These are phyloP conservation scores for Paraleonurus japonicus DNA, from an alignment of 257 asterid species.

Conservation along the genomic window DNA sequence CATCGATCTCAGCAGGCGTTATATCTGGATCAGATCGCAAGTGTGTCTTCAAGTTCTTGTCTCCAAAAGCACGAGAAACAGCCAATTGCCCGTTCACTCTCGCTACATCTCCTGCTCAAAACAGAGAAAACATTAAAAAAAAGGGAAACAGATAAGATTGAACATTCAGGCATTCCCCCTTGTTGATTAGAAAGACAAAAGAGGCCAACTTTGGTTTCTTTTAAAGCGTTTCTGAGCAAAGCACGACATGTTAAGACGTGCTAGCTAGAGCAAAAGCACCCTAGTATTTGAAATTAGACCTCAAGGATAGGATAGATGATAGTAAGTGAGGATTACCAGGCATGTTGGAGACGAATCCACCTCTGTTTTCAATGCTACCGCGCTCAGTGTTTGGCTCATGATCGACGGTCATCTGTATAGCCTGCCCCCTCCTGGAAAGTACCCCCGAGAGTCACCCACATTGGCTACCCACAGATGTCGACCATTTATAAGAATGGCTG, in stretches of 20 bases:
- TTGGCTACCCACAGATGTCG: slow-evolving; percentile 81
- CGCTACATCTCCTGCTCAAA: slow-evolving; percentile 77
- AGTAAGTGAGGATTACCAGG: slow-evolving; percentile 54
- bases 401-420: slow-evolving; percentile 75
- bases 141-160: background rate
- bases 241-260: background rate
- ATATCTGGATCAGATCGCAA: slow-evolving; percentile 81
- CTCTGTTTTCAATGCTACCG: slow-evolving; percentile 68
- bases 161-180: too few relatives aligned
- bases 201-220: too few relatives aligned
- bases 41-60: slow-evolving; percentile 79
- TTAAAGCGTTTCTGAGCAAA: too few relatives aligned
- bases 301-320: background rate
- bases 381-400: slow-evolving; percentile 93
- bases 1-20: slow-evolving; percentile 49
- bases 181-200: background rate
- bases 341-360: slow-evolving; percentile 96
- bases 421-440: slow-evolving; percentile 75
- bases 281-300: too few relatives aligned
- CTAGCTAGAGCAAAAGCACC: too few relatives aligned
- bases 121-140: background rate
- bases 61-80: slow-evolving; percentile 94
- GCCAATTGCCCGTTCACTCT: slow-evolving; percentile 90
- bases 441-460: slow-evolving; percentile 92
- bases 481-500: slow-evolving; percentile 68